Percentiles rank a stretch among this genome's conserved stretches.
Evolutionary conservation across 129 eudicot species (phyloP).

Genomic region (Saposhnikovia divaricata): DNA sequence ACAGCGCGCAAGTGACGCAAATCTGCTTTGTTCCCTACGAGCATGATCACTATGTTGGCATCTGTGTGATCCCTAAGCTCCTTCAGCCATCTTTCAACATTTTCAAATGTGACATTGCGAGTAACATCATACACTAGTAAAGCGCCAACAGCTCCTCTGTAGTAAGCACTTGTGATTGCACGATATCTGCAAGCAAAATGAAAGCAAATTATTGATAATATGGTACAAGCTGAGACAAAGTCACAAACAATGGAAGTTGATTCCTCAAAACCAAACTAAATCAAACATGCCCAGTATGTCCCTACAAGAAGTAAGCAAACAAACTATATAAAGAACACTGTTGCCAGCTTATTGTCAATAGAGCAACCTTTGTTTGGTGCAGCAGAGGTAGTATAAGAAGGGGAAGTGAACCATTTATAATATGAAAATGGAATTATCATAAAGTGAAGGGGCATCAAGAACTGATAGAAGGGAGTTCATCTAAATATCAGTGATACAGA

Average conservation of each 20-base stretch:
- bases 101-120: conserved; percentile 59
- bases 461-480: too few relatives aligned
- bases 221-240: neutral
- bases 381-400: too few relatives aligned
- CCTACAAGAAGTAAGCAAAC: neutral
- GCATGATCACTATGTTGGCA: conserved; percentile 67
- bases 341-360: too few relatives aligned
- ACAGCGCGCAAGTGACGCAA: conserved; percentile 65
- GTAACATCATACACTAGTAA: conserved; percentile 69
- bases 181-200: conserved; percentile 42
- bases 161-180: conserved; percentile 76
- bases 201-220: neutral
- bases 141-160: conserved; percentile 82
- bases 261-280: neutral
- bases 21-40: conserved; percentile 80
- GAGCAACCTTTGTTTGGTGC: too few relatives aligned
- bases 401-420: neutral
- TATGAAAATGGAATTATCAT: neutral
- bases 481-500: neutral
- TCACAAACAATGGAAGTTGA: neutral
- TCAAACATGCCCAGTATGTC: neutral
- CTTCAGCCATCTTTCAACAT: conserved; percentile 68
- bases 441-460: neutral
- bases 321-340: too few relatives aligned
- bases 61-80: conserved; percentile 78